phyloP scores from a whole-genome alignment of 768 basidiomycete species.

The Clitopilus hobsonii region DNA sequence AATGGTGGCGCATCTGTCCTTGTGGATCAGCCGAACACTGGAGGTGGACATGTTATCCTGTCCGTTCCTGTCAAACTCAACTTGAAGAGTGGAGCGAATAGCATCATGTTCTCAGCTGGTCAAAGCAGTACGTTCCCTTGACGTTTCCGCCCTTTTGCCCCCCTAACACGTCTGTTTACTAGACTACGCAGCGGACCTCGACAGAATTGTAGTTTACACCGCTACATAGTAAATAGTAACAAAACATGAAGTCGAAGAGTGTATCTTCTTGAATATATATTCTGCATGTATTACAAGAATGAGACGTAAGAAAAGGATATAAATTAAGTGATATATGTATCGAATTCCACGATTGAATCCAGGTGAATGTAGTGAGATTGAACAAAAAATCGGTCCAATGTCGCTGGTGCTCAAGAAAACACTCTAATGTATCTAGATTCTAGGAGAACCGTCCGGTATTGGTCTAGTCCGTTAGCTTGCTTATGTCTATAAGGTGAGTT shows the following conservation, averaged over 20 bases:
- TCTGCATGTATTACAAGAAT: background rate
- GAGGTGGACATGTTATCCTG: conserved; percentile 46
- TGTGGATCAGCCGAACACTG: conserved; percentile 56
- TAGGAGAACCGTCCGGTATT: background rate
- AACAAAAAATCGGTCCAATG: background rate
- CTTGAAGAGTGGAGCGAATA: conserved; percentile 45
- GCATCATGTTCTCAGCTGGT: conserved; percentile 42
- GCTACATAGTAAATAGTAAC: no score
- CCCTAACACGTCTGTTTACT: background rate
- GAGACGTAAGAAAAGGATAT: background rate
- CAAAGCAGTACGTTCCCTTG: conserved; percentile 42
- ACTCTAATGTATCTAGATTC: conserved; percentile 1
- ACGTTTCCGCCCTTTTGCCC: background rate
- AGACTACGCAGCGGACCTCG: conserved; percentile 57
- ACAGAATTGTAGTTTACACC: conserved; percentile 57
- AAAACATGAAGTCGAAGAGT: no score
- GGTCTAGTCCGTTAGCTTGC: background rate
- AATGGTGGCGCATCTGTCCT: conserved; percentile 51
- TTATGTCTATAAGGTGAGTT: conserved; percentile 2
- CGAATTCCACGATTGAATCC: background rate
- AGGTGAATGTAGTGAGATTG: background rate
- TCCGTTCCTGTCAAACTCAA: conserved; percentile 53
- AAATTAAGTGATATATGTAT: background rate
- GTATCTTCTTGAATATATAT: no score
- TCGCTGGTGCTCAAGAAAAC: background rate